Conservation (phyloP, 768 basidiomycete genomes). For the Naganishia antarctica region DNA sequence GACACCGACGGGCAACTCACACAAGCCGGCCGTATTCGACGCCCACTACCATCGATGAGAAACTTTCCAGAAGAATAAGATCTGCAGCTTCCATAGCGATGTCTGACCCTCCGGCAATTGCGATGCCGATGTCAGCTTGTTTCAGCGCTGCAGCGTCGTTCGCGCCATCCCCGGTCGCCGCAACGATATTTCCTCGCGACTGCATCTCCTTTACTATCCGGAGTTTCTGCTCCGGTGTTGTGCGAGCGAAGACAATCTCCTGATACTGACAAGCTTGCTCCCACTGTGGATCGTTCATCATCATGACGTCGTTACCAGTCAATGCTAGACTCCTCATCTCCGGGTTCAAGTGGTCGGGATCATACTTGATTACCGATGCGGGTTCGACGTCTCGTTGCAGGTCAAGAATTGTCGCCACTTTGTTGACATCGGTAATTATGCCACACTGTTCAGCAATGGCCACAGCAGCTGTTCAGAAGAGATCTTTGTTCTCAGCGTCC, state of each 20-base stretch:
- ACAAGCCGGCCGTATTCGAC: slow-evolving; percentile 53
- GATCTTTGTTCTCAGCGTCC: not conserved
- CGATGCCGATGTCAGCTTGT: slow-evolving; percentile 62
- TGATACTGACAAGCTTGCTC: slow-evolving; percentile 45
- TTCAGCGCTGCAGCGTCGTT: slow-evolving; percentile 56
- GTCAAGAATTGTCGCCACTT: not conserved
- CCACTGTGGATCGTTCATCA: slow-evolving; percentile 48
- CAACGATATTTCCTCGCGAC: slow-evolving; percentile 56
- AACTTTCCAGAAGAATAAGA: slow-evolving; percentile 48
- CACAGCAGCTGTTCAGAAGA: slow-evolving; percentile 33
- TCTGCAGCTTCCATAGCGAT: slow-evolving; percentile 52
- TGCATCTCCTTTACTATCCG: slow-evolving; percentile 62
- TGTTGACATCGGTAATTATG: slow-evolving; percentile 53
- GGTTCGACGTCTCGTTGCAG: slow-evolving; percentile 46
- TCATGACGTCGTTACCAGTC: slow-evolving; percentile 45
- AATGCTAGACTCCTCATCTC: slow-evolving; percentile 50
- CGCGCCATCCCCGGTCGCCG: slow-evolving; percentile 64
- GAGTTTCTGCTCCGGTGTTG: slow-evolving; percentile 63
- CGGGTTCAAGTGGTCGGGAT: slow-evolving; percentile 39
- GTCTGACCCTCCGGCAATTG: slow-evolving; percentile 53
- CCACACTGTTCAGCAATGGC: slow-evolving; percentile 65
- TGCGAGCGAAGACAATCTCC: slow-evolving; percentile 60
- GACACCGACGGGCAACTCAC: too few species aligned
- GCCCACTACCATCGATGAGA: slow-evolving; percentile 49
- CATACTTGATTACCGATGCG: slow-evolving; percentile 43